Base-by-base conservation (phyloP, 441 rosid genomes). In the Omphalea diandra region DNA sequence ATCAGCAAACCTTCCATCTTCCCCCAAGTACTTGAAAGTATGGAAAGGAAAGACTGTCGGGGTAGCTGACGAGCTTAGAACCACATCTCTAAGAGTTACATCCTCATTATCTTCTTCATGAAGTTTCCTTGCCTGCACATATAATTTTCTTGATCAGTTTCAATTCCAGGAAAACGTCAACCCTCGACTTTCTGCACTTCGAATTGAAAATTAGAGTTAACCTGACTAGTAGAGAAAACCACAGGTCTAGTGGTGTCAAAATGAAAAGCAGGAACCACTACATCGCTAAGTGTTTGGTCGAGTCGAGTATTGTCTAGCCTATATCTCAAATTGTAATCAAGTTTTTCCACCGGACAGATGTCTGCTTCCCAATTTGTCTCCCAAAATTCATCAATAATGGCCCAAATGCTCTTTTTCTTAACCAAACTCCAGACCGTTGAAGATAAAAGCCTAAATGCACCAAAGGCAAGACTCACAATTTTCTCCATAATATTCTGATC, bases 181-280 rank as follows among this genome's bases (percentile, higher is more conserved):
- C n/a, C n/a, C n/a, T n/a, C n/a, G n/a, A n/a, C n/a, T n/a, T n/a
- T n/a, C n/a, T n/a, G n/a, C n/a, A 18, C 5, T 43, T 18, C 10
- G 3, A 47, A 18, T 5, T 9, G 2, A 5, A 17, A 47, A 18
- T 17, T 4, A n/a, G 5, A 47, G n/a, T 47, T 44, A 46, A 47
- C 58, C 58, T 53, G 58, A 53, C 58, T 26, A 11, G 58, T 53
- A 14, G 58, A 53, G 18, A 53, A 53, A 53, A 53, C 58, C 58
- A 53, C 33, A 53, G 58, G 58, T 26, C 33, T 26, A 7, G 33
- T 53, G 58, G 7, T 4, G 32, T 53, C 58, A 1, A 53, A 53
- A 26, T 53, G 33, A 33, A 9, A 53, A 53, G 58, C 58, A 26
- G 58, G 58, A 27, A 53, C 58, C 10, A 53, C 33, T 1, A 53